phyloP scores from a whole-genome alignment of 495 filamentous ascomycete genomes.

The Penicillium taxi region DNA sequence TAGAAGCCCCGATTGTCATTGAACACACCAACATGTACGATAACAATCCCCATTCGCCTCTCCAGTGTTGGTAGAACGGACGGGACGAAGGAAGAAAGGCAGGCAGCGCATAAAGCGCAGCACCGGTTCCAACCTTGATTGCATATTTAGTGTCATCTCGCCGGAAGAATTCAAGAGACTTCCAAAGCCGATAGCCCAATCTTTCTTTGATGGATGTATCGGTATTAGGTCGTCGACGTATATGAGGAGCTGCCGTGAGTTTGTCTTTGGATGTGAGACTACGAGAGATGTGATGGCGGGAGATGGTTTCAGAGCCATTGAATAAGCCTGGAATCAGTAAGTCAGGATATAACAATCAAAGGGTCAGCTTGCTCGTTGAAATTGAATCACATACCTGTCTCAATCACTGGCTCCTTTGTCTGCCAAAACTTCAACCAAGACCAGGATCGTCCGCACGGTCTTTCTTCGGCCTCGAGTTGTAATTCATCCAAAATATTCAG shows the following conservation, averaged over 20 bases:
- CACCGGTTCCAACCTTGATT: slow-evolving; percentile 86
- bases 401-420: slow-evolving; percentile 8
- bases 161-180: slow-evolving; percentile 48
- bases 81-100: slow-evolving; percentile 73
- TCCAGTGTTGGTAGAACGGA: slow-evolving; percentile 77
- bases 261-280: slow-evolving; percentile 5
- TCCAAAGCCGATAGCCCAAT: slow-evolving; percentile 51
- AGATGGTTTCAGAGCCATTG: background rate
- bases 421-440: slow-evolving; percentile 81
- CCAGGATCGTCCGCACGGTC: slow-evolving; percentile 58
- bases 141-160: slow-evolving; percentile 70
- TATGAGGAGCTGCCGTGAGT: slow-evolving; percentile 2
- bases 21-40: slow-evolving; percentile 98
- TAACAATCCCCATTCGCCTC: slow-evolving; percentile 92
- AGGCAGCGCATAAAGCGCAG: slow-evolving; percentile 75
- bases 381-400: slow-evolving; percentile 8
- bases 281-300: background rate
- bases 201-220: slow-evolving; percentile 22
- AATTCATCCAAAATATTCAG: slow-evolving; percentile 79
- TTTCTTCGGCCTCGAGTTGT: slow-evolving; percentile 56
- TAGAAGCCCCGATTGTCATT: slow-evolving; percentile 93
- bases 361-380: no score
- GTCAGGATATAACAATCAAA: background rate
- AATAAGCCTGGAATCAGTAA: background rate
- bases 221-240: slow-evolving; percentile 2